Percentiles rank a stretch among this genome's conserved stretches.
Conservation (phyloP, 352 stramenopile species). For the Globisporangium acanthophoron region DNA sequence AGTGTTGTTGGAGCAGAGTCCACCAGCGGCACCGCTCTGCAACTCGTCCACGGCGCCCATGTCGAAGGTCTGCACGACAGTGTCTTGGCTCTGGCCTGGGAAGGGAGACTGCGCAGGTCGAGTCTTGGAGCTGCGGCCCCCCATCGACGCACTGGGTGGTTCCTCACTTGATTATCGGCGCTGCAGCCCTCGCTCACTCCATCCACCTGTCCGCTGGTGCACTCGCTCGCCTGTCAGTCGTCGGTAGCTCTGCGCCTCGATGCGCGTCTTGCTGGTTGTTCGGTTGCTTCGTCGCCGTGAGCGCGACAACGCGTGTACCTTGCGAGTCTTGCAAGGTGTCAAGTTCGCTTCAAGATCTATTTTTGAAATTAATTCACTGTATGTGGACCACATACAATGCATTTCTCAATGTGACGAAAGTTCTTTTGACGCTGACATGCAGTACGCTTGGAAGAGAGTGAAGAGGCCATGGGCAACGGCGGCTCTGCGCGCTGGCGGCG, state of each 20-base stretch:
- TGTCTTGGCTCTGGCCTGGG: constrained; percentile 14
- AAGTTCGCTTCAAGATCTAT: too few species aligned
- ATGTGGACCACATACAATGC: too few species aligned
- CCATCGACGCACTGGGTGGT: constrained; percentile 23
- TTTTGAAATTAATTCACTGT: too few species aligned
- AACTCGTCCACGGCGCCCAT: constrained; percentile 35
- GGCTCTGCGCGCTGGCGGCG: not conserved
- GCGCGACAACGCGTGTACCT: too few species aligned
- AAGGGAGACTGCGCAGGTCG: constrained; percentile 11
- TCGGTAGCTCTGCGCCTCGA: too few species aligned
- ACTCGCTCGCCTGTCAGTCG: not conserved
- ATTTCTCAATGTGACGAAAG: too few species aligned
- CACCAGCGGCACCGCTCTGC: not conserved
- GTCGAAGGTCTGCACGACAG: constrained; percentile 23
- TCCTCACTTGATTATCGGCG: constrained; percentile 3
- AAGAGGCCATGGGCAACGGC: not conserved
- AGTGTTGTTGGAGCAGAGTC: not conserved
- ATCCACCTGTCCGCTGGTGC: not conserved
- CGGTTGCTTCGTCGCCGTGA: too few species aligned
- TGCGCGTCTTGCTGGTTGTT: too few species aligned
- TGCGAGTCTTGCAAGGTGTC: too few species aligned
- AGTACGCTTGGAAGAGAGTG: not conserved
- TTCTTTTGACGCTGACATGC: too few species aligned
- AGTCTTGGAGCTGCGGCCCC: constrained; percentile 52
- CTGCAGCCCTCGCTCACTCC: not conserved